Conservation (phyloP, 108 stramenopile genomes). For the Heterococcus sp. region DNA sequence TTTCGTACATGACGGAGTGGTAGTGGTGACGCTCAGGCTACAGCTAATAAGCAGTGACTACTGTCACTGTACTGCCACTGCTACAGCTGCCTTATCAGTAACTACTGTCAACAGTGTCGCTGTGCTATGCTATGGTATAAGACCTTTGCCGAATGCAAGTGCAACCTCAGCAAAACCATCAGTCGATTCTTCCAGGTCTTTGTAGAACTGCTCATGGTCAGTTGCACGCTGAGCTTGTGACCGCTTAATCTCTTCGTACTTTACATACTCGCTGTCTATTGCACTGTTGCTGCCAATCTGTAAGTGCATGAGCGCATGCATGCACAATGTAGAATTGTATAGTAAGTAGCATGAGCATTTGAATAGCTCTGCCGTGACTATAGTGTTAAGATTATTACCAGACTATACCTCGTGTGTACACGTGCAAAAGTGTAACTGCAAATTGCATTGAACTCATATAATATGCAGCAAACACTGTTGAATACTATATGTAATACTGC, state of each 20-base stretch:
- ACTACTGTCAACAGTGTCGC: not conserved
- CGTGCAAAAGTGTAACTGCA: too few relatives aligned
- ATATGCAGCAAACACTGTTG: too few relatives aligned
- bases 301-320: too few relatives aligned
- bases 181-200: constrained; percentile 32
- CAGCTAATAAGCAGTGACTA: not conserved
- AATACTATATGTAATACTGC: too few relatives aligned
- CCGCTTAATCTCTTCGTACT: constrained; percentile 28
- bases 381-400: too few relatives aligned
- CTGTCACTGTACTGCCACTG: not conserved
- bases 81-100: not conserved
- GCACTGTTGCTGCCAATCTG: not conserved
- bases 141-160: constrained; percentile 31
- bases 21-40: not conserved
- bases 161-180: constrained; percentile 41
- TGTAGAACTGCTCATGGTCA: constrained; percentile 43
- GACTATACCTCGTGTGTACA: too few relatives aligned
- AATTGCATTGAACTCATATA: too few relatives aligned
- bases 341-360: too few relatives aligned
- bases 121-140: not conserved
- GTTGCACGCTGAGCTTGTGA: constrained; percentile 16
- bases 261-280: constrained; percentile 22
- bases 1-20: too few relatives aligned
- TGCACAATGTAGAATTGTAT: too few relatives aligned
- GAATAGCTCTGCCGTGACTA: too few relatives aligned